A percentile compares a stretch with the other conserved stretches of the same genome.
Evolutionary conservation across 345 rosid species (phyloP).

Genomic region (Heritiera littoralis): DNA sequence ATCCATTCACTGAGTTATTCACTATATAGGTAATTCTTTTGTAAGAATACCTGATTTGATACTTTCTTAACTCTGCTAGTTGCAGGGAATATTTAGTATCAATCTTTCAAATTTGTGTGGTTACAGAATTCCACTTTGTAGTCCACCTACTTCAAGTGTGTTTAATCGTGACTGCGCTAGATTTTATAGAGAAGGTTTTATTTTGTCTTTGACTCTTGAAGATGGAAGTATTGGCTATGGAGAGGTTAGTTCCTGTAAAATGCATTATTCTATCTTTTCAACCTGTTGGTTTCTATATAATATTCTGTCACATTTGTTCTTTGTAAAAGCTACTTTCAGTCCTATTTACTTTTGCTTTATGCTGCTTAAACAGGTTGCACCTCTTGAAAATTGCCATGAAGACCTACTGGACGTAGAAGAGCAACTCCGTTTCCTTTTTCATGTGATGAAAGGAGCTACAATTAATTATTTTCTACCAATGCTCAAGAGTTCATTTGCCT

Average conservation of each 20-base stretch:
- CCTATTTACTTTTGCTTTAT: conserved; percentile 8
- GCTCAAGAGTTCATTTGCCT: conserved; percentile 67
- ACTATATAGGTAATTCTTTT: conserved; percentile 59
- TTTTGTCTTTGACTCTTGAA: conserved; percentile 74
- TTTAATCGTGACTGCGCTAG: conserved; percentile 30
- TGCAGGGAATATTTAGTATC: conserved; percentile 10
- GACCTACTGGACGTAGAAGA: conserved; percentile 74
- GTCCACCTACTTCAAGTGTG: conserved; percentile 63
- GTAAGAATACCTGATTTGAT: not conserved
- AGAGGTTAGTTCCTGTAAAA: conserved; percentile 57
- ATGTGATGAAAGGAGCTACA: conserved; percentile 58
- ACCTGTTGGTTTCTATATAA: not conserved
- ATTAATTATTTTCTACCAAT: conserved; percentile 55
- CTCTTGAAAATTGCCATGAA: conserved; percentile 69
- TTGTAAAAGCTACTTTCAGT: not conserved
- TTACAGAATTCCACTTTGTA: conserved; percentile 67
- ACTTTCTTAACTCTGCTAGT: not conserved
- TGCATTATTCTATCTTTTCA: conserved; percentile 16
- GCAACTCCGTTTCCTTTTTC: conserved; percentile 72
- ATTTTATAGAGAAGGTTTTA: conserved; percentile 72
- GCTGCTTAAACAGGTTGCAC: conserved; percentile 74
- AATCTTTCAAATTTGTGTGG: conserved; percentile 23
- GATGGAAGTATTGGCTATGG: conserved; percentile 85
- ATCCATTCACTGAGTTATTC: conserved; percentile 62
- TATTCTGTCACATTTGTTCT: conserved; percentile 6